Evolutionary conservation across 2,329 filamentous ascomycete species (phyloP), one percentile per base, ranked within the genome.

Genomic region (Uncinocarpus reesii): DNA sequence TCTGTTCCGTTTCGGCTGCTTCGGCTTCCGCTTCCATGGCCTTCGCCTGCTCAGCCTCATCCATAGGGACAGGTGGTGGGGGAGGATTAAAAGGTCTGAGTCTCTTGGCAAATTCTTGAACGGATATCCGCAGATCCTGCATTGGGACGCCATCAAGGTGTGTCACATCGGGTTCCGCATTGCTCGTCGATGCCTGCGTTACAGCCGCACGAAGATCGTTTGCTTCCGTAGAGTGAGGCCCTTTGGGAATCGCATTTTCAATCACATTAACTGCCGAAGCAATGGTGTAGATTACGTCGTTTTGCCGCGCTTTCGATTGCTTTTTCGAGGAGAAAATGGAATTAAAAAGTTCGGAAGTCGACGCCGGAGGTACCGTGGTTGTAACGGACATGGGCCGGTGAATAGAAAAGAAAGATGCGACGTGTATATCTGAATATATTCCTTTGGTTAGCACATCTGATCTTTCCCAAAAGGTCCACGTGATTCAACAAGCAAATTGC

Each of bases 361-460:
- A 77, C 16, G 76, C 72, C 58, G 78, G 80, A 48, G 84, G 92
- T 61, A 95, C 82, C 56, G 83, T 82, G 58, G 83, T 81, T 42
- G 83, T 88, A 56, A 95, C 80, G 48, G 87, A 94, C 61, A 98
- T 90, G 38, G 92, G 92, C 53, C 92, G 82, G 69, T 98, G 87
- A 56, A 94, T 83, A 54, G 89, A 93, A 73, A 96, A 96, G 75
- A 98, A 96, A 52, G 84, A 84, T 6, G 90, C 92, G 38, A 95
- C 74, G 54, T 84, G 83, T 52, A 96, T 77, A 61, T 93, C 92
- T 96, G 56, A 4, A 54, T 42, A 44, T 10, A 42, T 38, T 36
- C 7, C 6, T 3, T n/a, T 11, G 11, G 57, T 62, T 53, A 55
- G 54, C 28, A 40, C 21, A 32, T 37, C 13, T 16, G 42, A n/a